Conservation (phyloP, 176 grass and related monocot species). For the Oryza punctata region DNA sequence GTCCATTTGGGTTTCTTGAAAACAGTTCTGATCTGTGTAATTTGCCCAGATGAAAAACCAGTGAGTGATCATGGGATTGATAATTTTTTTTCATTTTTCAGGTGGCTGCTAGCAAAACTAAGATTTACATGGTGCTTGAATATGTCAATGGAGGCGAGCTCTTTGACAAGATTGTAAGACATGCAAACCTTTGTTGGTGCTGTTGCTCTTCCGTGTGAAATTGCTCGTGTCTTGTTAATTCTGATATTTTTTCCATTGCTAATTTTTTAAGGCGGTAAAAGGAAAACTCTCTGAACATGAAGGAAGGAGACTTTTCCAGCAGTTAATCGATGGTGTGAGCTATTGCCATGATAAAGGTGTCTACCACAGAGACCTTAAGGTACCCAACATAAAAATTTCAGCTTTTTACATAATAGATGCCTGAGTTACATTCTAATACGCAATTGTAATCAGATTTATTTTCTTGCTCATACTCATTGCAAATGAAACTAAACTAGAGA, state of each 20-base stretch:
- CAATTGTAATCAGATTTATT: background rate
- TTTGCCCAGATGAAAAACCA: background rate
- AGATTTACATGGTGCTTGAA: conserved; percentile 93
- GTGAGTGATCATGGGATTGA: background rate
- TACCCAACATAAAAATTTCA: background rate
- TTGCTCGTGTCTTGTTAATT: background rate
- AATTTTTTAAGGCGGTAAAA: conserved; percentile 50
- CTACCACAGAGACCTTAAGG: conserved; percentile 89
- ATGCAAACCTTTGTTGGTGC: background rate
- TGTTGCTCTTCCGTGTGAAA: background rate
- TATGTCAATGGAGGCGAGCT: conserved; percentile 81
- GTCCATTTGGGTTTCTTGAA: background rate
- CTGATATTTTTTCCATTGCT: background rate
- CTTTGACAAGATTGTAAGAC: conserved; percentile 85
- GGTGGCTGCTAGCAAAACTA: conserved; percentile 84
- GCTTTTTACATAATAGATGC: background rate
- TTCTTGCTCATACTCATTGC: background rate
- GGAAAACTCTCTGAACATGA: conserved; percentile 61
- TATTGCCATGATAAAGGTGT: conserved; percentile 88
- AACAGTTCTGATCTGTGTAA: background rate
- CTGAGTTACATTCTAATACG: background rate
- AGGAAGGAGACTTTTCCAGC: conserved; percentile 75
- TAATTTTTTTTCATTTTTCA: conserved; percentile 15
- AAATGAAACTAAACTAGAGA: conserved; percentile 33
- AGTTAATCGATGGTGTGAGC: conserved; percentile 77